Conservation (phyloP, 2,329 filamentous ascomycete genomes). For the Thyridium curvatum region DNA sequence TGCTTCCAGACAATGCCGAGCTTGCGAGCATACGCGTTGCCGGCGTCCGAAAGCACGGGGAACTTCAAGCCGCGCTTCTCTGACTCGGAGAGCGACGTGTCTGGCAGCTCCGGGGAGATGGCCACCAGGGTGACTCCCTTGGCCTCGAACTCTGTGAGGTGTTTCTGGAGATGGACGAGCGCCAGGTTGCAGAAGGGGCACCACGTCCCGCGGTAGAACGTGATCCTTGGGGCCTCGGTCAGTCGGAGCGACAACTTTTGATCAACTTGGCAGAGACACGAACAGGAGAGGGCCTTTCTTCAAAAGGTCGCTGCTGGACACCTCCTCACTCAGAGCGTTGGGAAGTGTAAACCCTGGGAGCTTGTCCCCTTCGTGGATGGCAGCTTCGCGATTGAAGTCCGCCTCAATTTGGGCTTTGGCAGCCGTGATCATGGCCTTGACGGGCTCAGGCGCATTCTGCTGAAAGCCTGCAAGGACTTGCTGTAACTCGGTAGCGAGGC, state of each 20-base stretch:
- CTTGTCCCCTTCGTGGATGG: conserved; percentile 23
- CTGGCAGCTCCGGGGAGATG: conserved; percentile 33
- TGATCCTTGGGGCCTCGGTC: conserved; percentile 14
- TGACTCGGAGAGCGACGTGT: conserved; percentile 24
- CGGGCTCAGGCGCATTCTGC: conserved; percentile 2
- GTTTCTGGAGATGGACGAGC: conserved; percentile 25
- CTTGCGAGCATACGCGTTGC: conserved; percentile 24
- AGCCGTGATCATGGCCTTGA: not conserved
- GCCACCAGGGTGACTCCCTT: conserved; percentile 33
- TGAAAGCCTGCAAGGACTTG: not conserved
- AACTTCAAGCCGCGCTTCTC: conserved; percentile 34
- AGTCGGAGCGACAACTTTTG: too few relatives aligned
- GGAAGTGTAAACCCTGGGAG: conserved; percentile 25
- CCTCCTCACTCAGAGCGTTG: conserved; percentile 24
- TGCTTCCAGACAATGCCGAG: conserved; percentile 28
- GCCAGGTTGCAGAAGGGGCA: conserved; percentile 39
- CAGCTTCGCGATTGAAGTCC: conserved; percentile 15
- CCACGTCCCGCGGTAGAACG: conserved; percentile 41
- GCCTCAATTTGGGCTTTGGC: not conserved
- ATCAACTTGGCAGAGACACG: not conserved
- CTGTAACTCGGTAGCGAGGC: not conserved
- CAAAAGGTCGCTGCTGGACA: conserved; percentile 23
- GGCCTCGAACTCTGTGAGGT: conserved; percentile 24
- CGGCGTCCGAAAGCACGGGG: conserved; percentile 30
- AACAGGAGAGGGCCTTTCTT: conserved; percentile 23